Evolutionary conservation across 192 early-diverging fungal species (phyloP).

Genomic region (Backusella parvicylindrica): DNA sequence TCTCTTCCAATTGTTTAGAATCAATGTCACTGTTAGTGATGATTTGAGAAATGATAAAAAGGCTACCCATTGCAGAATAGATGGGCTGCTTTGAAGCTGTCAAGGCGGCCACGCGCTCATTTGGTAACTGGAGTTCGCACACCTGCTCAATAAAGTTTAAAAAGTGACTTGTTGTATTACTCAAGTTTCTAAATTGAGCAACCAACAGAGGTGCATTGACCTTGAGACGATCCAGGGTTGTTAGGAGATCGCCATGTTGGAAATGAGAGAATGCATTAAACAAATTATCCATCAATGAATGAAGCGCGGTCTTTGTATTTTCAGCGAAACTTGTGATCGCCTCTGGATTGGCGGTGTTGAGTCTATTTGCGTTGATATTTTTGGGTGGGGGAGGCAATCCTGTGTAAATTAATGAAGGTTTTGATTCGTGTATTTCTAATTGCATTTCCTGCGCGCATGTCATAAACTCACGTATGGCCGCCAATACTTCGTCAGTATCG

Average conservation of each 20-base stretch:
- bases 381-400: not conserved
- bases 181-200: conserved; percentile 32
- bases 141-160: conserved; percentile 14
- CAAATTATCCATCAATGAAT: conserved; percentile 6
- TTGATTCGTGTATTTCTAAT: conserved; percentile 17
- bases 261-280: conserved; percentile 6
- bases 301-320: not conserved
- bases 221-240: conserved; percentile 10
- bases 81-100: conserved; percentile 16
- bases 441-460: conserved; percentile 50
- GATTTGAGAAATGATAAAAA: conserved; percentile 24
- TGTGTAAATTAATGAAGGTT: conserved; percentile 12
- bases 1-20: not conserved
- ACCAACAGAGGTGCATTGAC: conserved; percentile 14
- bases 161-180: conserved; percentile 27
- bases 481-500: conserved; percentile 59
- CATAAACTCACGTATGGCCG: conserved; percentile 60
- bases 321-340: conserved; percentile 3
- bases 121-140: not conserved
- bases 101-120: not conserved
- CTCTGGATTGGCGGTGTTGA: not conserved
- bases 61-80: conserved; percentile 22
- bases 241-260: not conserved
- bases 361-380: not conserved
- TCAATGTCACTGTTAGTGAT: conserved; percentile 18